Evolutionary conservation across 352 stramenopile genomes (phyloP), one percentile per base, ranked within the genome.

Genomic region (Globisporangium mamillatum): DNA sequence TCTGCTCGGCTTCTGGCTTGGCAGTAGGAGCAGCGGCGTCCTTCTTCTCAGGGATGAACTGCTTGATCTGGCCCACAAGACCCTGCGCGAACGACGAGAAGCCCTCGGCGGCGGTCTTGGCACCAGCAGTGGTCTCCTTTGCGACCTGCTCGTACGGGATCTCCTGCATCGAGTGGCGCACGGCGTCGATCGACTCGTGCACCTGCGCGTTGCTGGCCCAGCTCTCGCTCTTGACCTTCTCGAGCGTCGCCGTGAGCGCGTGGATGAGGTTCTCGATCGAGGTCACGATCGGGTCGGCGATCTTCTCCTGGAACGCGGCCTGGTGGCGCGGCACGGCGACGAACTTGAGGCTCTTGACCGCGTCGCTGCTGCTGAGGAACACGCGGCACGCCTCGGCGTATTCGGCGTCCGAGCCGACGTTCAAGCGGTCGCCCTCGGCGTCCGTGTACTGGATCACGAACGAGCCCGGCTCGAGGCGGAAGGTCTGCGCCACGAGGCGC

Each of bases 371-470:
- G 27, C 59, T 75, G 41, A 84, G 71, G 63, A 89, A 87, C 18
- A 90, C 78, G 57, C 75, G 75, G 57, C 83, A 77, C 22, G 86
- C 86, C 61, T 89, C 82, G 24, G 75, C 66, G 52, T 87, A 85
- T 55, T 93, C 86, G 57, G 74, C 79, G 57, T 90, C 79, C 52
- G 84, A 90, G 52, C 62, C 72, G 55, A 93, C 84, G 64, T 89
- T 92, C 55, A 91, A 59, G 55, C 74, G 75, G 68, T 90, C 81
- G 61, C 81, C 79, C 46, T 92, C 82, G 14, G 71, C 66, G 69
- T 91, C 84, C 68, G 74, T 79, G 67, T 91, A 93, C 74, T 93
- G 84, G 71, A 93, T 77, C 24, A 90, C 64, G 58, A 91, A 92
- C 38, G 78, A 67, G 48, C 71, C 76, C 16, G 72, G 66, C 32